These are phyloP conservation scores for Colletotrichum orbiculare DNA, from an alignment of 2,329 filamentous ascomycete genomes.

Conservation along the genomic window DNA sequence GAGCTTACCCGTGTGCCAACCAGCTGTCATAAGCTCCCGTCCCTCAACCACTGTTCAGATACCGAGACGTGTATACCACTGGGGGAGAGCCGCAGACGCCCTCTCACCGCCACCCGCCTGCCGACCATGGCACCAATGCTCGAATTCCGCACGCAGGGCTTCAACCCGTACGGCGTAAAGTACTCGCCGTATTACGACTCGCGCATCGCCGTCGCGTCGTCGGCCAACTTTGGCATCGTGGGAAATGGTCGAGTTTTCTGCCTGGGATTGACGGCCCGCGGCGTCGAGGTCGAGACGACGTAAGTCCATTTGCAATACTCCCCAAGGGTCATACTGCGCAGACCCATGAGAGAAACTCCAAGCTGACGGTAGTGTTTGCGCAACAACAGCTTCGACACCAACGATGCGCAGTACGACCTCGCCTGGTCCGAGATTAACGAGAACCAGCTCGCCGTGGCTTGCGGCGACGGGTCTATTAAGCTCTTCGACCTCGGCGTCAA, in stretches of 20 bases:
- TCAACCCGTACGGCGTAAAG: slow-evolving; percentile 96
- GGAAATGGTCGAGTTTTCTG: slow-evolving; percentile 93
- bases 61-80: background rate
- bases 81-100: background rate
- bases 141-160: slow-evolving; percentile 92
- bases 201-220: slow-evolving; percentile 86
- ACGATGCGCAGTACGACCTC: slow-evolving; percentile 95
- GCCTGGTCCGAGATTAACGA: slow-evolving; percentile 97
- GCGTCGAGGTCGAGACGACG: slow-evolving; percentile 87
- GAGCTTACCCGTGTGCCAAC: slow-evolving; percentile 15
- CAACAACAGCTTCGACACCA: slow-evolving; percentile 83
- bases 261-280: slow-evolving; percentile 82
- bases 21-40: no score
- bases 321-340: no score
- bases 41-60: no score
- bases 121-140: slow-evolving; percentile 73
- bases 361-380: background rate
- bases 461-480: slow-evolving; percentile 94
- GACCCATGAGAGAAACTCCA: no score
- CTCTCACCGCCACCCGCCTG: background rate
- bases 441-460: slow-evolving; percentile 89
- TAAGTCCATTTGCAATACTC: slow-evolving; percentile 50
- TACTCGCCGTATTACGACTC: slow-evolving; percentile 99
- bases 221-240: slow-evolving; percentile 97
- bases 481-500: slow-evolving; percentile 87